phyloP scores from a whole-genome alignment of 208 protist genomes.

The Leishmania turanica region DNA sequence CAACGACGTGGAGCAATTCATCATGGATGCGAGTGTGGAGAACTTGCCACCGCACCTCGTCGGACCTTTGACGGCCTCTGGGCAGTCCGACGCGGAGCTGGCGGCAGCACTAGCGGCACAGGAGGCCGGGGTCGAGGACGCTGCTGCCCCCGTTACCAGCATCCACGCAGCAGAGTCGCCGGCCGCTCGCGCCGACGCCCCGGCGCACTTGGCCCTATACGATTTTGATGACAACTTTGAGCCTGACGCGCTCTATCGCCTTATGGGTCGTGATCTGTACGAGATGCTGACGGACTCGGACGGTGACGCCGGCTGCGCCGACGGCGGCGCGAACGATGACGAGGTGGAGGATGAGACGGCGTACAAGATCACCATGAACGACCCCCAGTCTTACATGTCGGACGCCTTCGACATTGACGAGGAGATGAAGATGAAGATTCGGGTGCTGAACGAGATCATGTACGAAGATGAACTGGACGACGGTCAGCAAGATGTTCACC shows the following conservation, averaged over 20 bases:
- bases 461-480: slow-evolving; percentile 93
- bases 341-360: slow-evolving; percentile 19
- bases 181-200: not conserved
- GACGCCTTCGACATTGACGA: slow-evolving; percentile 79
- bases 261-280: slow-evolving; percentile 53
- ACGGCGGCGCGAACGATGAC: slow-evolving; percentile 14
- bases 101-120: slow-evolving; percentile 24
- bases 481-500: slow-evolving; percentile 50
- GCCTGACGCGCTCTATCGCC: slow-evolving; percentile 36
- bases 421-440: slow-evolving; percentile 78
- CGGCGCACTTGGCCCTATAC: slow-evolving; percentile 8
- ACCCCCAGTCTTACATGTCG: slow-evolving; percentile 30
- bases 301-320: slow-evolving; percentile 38
- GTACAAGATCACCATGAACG: slow-evolving; percentile 25
- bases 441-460: slow-evolving; percentile 84
- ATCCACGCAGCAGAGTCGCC: not conserved
- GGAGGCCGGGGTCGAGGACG: not conserved
- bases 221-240: slow-evolving; percentile 47
- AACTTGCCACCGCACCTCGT: slow-evolving; percentile 86
- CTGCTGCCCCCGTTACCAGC: not conserved
- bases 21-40: slow-evolving; percentile 84
- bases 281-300: slow-evolving; percentile 49
- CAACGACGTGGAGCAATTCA: slow-evolving; percentile 89
- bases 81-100: slow-evolving; percentile 16
- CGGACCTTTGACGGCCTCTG: slow-evolving; percentile 37